These are phyloP conservation scores for Cordyceps cicadae DNA, from an alignment of 2,329 filamentous ascomycete species.

Conservation along the genomic window DNA sequence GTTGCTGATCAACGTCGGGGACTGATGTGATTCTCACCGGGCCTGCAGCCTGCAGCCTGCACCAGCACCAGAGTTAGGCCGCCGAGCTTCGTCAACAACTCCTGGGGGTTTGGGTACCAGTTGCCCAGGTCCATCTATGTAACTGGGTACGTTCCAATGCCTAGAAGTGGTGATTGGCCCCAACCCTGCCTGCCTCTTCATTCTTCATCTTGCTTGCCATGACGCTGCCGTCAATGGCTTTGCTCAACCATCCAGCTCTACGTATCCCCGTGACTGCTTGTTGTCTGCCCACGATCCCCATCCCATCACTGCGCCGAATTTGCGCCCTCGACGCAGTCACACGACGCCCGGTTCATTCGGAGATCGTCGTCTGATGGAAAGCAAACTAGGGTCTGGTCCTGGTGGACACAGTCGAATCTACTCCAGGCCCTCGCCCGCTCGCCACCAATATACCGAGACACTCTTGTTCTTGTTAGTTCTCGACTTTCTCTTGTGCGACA, in stretches of 20 bases:
- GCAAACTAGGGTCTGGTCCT: background rate
- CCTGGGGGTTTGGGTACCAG: too few species aligned
- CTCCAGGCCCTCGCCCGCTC: background rate
- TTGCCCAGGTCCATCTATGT: too few species aligned
- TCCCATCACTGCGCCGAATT: background rate
- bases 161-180: background rate
- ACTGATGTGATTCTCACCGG: background rate
- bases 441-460: background rate
- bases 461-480: background rate
- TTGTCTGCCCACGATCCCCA: background rate
- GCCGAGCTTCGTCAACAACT: background rate
- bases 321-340: background rate
- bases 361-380: slow-evolving; percentile 5
- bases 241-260: background rate
- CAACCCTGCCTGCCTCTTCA: background rate
- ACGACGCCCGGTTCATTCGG: background rate
- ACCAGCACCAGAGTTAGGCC: background rate
- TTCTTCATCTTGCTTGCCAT: background rate
- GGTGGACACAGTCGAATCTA: background rate
- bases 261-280: background rate
- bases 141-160: background rate
- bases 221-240: background rate
- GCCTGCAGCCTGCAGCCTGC: too few species aligned
- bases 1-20: slow-evolving; percentile 1
- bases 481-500: background rate